A percentile compares a stretch with the other conserved stretches of the same genome.
Conservation (phyloP, 768 basidiomycete genomes). For the Lactifluus volemus region DNA sequence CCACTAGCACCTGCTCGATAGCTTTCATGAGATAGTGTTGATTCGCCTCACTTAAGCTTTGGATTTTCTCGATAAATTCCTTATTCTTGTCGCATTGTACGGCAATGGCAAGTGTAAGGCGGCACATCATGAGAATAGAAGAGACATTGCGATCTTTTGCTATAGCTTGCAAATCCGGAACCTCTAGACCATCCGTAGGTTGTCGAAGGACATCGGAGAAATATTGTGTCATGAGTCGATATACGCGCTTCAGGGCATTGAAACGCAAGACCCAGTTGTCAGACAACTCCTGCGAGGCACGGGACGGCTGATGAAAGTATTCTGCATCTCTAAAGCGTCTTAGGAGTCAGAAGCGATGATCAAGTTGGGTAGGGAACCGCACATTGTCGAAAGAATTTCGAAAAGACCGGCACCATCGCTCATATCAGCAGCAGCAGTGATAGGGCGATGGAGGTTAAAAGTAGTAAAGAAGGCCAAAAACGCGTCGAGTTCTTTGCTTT, state of each 20-base stretch:
- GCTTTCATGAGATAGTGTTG: constrained; percentile 90
- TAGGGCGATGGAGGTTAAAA: constrained; percentile 58
- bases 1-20: constrained; percentile 67
- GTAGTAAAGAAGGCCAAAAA: constrained; percentile 76
- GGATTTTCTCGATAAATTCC: constrained; percentile 84
- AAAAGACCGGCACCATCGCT: constrained; percentile 73
- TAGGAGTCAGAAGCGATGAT: not conserved
- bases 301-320: constrained; percentile 61
- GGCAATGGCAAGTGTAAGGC: constrained; percentile 74
- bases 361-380: constrained; percentile 26
- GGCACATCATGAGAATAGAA: constrained; percentile 67
- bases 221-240: constrained; percentile 84
- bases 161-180: constrained; percentile 81
- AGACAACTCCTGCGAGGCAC: constrained; percentile 51
- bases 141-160: constrained; percentile 63
- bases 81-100: constrained; percentile 87
- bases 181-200: constrained; percentile 66
- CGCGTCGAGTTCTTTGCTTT: constrained; percentile 62
- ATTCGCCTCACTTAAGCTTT: constrained; percentile 68
- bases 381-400: constrained; percentile 71
- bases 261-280: constrained; percentile 91
- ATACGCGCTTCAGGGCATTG: constrained; percentile 73
- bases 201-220: constrained; percentile 78
- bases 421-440: constrained; percentile 58
- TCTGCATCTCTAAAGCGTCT: constrained; percentile 52